These are phyloP conservation scores for Monascus ruber DNA, from an alignment of 2,329 filamentous ascomycete species.

Conservation along the genomic window DNA sequence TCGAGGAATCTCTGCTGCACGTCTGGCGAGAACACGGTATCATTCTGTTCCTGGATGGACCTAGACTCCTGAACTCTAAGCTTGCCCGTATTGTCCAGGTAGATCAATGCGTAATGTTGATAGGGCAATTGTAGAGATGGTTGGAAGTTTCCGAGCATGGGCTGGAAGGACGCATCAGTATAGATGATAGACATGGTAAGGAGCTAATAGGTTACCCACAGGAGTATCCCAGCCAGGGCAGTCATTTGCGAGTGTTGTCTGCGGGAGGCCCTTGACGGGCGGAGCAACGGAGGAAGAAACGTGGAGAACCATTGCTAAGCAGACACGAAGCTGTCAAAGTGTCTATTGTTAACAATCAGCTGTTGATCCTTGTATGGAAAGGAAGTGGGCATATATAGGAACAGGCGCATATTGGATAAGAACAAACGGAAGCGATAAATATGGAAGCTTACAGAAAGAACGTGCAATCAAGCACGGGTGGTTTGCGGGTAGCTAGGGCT, in stretches of 20 bases:
- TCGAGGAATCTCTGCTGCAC: constrained; percentile 26
- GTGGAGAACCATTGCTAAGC: not conserved
- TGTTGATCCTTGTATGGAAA: too few relatives aligned
- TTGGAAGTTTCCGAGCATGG: constrained; percentile 16
- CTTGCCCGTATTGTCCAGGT: constrained; percentile 22
- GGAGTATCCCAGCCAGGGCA: constrained; percentile 2
- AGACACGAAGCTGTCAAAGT: too few relatives aligned
- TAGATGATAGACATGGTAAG: not conserved
- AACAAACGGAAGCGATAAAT: too few relatives aligned
- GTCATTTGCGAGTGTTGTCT: not conserved
- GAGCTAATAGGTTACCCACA: constrained; percentile 1
- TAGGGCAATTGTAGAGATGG: constrained; percentile 18
- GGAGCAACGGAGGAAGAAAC: not conserved
- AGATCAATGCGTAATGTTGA: constrained; percentile 26
- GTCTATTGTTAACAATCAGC: too few relatives aligned
- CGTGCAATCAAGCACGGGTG: too few relatives aligned
- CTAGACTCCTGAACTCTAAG: constrained; percentile 22
- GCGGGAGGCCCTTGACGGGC: not conserved
- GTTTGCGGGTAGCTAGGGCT: too few relatives aligned
- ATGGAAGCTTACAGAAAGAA: too few relatives aligned
- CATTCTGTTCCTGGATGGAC: constrained; percentile 19
- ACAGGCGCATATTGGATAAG: too few relatives aligned
- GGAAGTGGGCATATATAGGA: too few relatives aligned
- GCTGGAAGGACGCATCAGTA: constrained; percentile 8
- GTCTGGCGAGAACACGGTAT: constrained; percentile 22